These are phyloP conservation scores for Neofusicoccum sp. DNA, from an alignment of 2,329 filamentous ascomycete genomes.

Conservation along the genomic window DNA sequence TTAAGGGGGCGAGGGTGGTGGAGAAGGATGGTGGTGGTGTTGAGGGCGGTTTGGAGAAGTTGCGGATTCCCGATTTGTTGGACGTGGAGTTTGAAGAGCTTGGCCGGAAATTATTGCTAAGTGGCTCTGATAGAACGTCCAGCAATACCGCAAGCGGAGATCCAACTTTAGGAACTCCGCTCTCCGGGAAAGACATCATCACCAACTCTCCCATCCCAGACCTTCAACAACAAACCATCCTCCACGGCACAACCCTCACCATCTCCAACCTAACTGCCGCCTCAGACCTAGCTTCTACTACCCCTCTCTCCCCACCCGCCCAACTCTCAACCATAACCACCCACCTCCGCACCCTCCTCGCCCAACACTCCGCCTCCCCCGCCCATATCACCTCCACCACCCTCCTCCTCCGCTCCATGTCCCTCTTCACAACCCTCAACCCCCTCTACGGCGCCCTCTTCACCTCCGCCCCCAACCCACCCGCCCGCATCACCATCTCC, in stretches of 20 bases:
- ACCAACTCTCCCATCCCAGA: background rate
- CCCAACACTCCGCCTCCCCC: constrained; percentile 30
- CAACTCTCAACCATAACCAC: constrained; percentile 46
- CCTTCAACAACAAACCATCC: background rate
- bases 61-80: constrained; percentile 66
- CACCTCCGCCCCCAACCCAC: constrained; percentile 70
- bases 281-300: background rate
- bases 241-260: constrained; percentile 48
- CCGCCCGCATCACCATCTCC: constrained; percentile 80
- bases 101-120: background rate
- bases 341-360: constrained; percentile 34
- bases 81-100: constrained; percentile 62
- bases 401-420: constrained; percentile 77
- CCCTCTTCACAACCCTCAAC: constrained; percentile 77
- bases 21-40: constrained; percentile 40
- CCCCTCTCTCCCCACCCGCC: constrained; percentile 22
- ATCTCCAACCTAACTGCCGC: constrained; percentile 38
- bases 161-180: background rate
- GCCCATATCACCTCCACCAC: constrained; percentile 48
- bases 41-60: constrained; percentile 28
- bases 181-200: background rate
- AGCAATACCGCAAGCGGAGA: background rate
- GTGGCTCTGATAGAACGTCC: background rate
- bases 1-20: constrained; percentile 61
- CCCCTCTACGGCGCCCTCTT: constrained; percentile 76